Evolutionary conservation across 1,284 basidiomycete species (phyloP), one percentile per base, ranked within the genome.

Genomic region (Amylostereum areolatum): DNA sequence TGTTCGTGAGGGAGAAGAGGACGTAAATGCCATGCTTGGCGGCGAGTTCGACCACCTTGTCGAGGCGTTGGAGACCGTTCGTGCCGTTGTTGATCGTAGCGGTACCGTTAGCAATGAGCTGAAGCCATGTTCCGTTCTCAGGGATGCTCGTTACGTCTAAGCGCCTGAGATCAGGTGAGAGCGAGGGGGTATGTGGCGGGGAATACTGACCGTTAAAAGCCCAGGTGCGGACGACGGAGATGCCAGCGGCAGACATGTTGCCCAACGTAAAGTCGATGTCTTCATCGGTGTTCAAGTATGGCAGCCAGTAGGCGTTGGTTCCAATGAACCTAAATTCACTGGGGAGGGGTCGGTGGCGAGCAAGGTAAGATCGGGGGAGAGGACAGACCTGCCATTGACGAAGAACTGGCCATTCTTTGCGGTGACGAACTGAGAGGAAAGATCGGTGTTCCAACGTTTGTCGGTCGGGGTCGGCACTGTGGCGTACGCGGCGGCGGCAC

Each of bases 251-350:
- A n/a, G 55, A 51, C 49, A 66, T 61, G 40, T 58, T 57, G 11
- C 50, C 52, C 27, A 66, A 45, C 1, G 59, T 61, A 10, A 52
- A 53, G 40, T 46, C 45, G 43, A 66, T 65, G 43, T 66, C 62
- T 4, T 50, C 57, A 12, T 60, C 59, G 11, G 55, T 57, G 44
- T 62, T 60, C 18, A 57, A 53, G 48, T 45, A 55, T 7, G 47
- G 55, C 47, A 53, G 51, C 55, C 57, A 63, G 64, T 85, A 86
- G 2, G 77, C 79, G 54, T 81, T 82, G 1, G 84, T 83, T 11
- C 82, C 85, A 36, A 82, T 64, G 55, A 80, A 83, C 29, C 63
- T 65, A 57, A 85, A 75, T 4, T 65, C 55, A 47, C 80, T 83
- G 59, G 25, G 27, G 3, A 44, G 31, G n/a, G 27, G 24, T 29